Evolutionary conservation across 768 basidiomycete genomes (phyloP).

Genomic region (Lactifluus pinguis): DNA sequence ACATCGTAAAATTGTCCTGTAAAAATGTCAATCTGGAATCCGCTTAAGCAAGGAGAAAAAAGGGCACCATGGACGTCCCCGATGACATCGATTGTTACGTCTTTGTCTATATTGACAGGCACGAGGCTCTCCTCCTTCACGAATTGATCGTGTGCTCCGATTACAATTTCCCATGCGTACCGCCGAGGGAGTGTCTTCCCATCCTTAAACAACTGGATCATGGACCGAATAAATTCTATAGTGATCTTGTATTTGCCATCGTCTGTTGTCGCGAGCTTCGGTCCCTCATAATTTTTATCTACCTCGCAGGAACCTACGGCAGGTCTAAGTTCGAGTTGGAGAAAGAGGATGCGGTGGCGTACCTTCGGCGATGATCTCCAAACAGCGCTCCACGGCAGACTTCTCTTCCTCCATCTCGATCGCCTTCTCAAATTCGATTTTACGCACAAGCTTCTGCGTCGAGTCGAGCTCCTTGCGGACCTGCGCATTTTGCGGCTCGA

Average conservation of each 20-base stretch:
- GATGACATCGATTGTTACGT: slow-evolving; percentile 83
- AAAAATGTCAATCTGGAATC: slow-evolving; percentile 5
- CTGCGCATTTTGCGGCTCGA: slow-evolving; percentile 82
- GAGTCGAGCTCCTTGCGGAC: slow-evolving; percentile 74
- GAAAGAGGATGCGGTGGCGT: slow-evolving; percentile 10
- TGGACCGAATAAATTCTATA: slow-evolving; percentile 65
- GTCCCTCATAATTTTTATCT: slow-evolving; percentile 67
- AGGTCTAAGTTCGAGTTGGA: neutral
- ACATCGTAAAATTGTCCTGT: slow-evolving; percentile 94
- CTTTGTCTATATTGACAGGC: slow-evolving; percentile 63
- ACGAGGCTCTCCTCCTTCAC: slow-evolving; percentile 75
- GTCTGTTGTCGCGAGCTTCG: slow-evolving; percentile 48
- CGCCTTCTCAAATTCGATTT: slow-evolving; percentile 91
- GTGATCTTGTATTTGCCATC: slow-evolving; percentile 69
- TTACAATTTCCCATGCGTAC: slow-evolving; percentile 92
- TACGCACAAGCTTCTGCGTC: slow-evolving; percentile 85
- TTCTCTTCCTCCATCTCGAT: slow-evolving; percentile 91
- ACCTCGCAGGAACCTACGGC: slow-evolving; percentile 65
- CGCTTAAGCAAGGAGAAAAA: neutral
- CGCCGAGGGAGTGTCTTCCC: slow-evolving; percentile 88
- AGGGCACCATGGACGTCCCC: slow-evolving; percentile 85
- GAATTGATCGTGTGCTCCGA: slow-evolving; percentile 75
- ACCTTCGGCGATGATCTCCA: slow-evolving; percentile 76
- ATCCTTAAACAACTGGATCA: slow-evolving; percentile 90
- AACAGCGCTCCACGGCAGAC: slow-evolving; percentile 61